Evolutionary conservation across 345 rosid species (phyloP).

Genomic region (Psidium friedrichsthalianum): DNA sequence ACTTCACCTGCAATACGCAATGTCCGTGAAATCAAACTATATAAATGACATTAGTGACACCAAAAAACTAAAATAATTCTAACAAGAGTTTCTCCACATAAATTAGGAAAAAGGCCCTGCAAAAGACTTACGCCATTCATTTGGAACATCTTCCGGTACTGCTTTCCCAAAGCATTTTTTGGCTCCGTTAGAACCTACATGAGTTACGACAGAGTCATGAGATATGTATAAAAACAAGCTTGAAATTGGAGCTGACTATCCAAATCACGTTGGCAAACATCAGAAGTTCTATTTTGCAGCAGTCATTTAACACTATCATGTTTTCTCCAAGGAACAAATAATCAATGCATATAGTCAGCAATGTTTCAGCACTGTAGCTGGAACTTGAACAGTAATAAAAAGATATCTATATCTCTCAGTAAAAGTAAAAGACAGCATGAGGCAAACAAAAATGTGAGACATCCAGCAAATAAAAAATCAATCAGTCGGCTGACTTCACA

Average conservation of each 20-base stretch:
- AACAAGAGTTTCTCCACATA: not conserved
- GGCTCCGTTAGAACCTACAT: conserved; percentile 86
- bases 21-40: not conserved
- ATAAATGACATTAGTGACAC: not conserved
- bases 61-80: not conserved
- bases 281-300: not conserved
- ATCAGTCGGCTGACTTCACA: not conserved
- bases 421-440: not conserved
- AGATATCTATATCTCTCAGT: not conserved
- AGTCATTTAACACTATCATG: not conserved
- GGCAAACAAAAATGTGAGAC: not conserved
- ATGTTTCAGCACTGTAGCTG: not conserved
- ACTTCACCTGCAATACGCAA: conserved; percentile 51
- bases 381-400: not conserved
- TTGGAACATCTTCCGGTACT: conserved; percentile 86
- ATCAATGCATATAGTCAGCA: not conserved
- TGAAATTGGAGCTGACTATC: not conserved
- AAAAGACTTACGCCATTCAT: conserved; percentile 69
- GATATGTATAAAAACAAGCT: not conserved
- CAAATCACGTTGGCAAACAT: not conserved
- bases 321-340: not conserved
- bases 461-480: not conserved
- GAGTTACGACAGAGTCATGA: not conserved
- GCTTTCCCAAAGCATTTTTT: conserved; percentile 94
- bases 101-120: not conserved